Conservation (phyloP, 2,329 filamentous ascomycete genomes). For the Penicillium sp. region DNA sequence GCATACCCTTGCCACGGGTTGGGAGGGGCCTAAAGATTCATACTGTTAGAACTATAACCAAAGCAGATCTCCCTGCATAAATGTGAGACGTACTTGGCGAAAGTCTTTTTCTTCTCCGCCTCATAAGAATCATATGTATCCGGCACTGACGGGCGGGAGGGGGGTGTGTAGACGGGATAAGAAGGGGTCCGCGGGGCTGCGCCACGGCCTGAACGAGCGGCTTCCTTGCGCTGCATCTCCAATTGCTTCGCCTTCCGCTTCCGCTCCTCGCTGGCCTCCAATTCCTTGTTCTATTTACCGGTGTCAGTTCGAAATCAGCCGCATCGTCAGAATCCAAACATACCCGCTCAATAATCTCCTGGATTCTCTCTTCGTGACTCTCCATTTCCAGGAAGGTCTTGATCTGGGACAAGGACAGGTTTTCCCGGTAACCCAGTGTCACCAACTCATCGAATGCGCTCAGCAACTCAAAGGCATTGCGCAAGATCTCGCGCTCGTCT, state of each 20-base stretch:
- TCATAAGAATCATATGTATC: conserved; percentile 93
- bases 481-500: conserved; percentile 91
- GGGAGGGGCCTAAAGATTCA: conserved; percentile 51
- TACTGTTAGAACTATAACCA: conserved; percentile 26
- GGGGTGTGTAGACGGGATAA: conserved; percentile 87
- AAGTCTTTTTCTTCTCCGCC: conserved; percentile 93
- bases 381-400: conserved; percentile 99
- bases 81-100: conserved; percentile 64
- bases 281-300: conserved; percentile 79
- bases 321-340: conserved; percentile 24
- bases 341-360: conserved; percentile 94
- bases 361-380: conserved; percentile 96
- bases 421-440: conserved; percentile 92
- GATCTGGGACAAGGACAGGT: conserved; percentile 93
- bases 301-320: conserved; percentile 22
- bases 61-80: neutral
- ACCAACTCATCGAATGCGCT: conserved; percentile 97
- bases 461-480: conserved; percentile 93
- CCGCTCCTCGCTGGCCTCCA: conserved; percentile 96
- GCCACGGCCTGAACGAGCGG: conserved; percentile 71
- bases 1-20: conserved; percentile 95
- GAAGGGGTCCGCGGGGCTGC: conserved; percentile 70
- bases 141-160: conserved; percentile 68
- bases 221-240: conserved; percentile 97
- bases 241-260: conserved; percentile 98